Evolutionary conservation across 1,284 basidiomycete genomes (phyloP).

Genomic region (Fomitopsis schrenkii): DNA sequence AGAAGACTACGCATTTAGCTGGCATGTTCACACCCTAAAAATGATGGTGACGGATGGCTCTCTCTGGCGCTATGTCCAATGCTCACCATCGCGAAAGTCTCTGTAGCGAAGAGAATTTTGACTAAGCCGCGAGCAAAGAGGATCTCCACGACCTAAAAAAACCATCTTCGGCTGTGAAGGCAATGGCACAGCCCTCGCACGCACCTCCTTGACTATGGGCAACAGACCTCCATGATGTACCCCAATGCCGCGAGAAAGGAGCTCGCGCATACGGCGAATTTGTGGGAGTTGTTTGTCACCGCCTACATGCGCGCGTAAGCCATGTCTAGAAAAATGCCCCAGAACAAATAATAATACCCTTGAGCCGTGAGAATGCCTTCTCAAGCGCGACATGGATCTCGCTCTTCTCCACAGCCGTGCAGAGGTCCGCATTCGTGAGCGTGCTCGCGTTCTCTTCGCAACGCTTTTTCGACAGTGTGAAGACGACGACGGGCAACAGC

Average conservation of each 20-base stretch:
- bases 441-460: constrained; percentile 97
- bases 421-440: constrained; percentile 87
- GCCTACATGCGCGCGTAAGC: constrained; percentile 40
- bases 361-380: constrained; percentile 86
- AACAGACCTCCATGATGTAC: constrained; percentile 97
- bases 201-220: constrained; percentile 95
- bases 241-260: constrained; percentile 91
- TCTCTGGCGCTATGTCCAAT: not conserved
- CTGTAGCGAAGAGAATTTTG: constrained; percentile 97
- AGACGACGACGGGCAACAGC: constrained; percentile 92
- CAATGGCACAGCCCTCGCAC: constrained; percentile 7
- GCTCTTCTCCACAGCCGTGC: constrained; percentile 87
- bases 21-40: constrained; percentile 98
- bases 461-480: constrained; percentile 95
- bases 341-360: constrained; percentile 57
- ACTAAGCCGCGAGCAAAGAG: constrained; percentile 95
- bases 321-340: not conserved
- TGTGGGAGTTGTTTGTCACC: constrained; percentile 95
- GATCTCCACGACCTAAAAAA: constrained; percentile 83
- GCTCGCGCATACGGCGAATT: constrained; percentile 87
- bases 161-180: not conserved
- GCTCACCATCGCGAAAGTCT: constrained; percentile 97
- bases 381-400: constrained; percentile 96
- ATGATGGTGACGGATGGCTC: constrained; percentile 4
- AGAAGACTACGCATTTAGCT: constrained; percentile 95